A percentile compares a stretch with the other conserved stretches of the same genome.
Conservation (phyloP, 257 asterid genomes). For the Nicotiana sylvestris region DNA sequence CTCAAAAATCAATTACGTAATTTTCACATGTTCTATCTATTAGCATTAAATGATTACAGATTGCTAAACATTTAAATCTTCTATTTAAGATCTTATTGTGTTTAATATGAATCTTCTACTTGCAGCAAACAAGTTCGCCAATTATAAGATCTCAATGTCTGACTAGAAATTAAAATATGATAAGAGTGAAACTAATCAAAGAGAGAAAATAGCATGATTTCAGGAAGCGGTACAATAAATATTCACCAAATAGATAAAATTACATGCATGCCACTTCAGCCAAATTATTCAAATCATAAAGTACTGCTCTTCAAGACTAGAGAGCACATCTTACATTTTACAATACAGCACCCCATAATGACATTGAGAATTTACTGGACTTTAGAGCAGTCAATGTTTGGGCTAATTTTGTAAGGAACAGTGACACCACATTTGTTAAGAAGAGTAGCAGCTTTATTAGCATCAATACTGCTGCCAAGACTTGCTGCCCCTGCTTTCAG, state of each 20-base stretch:
- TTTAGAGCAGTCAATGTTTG: constrained; percentile 11
- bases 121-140: background rate
- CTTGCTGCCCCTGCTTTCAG: constrained; percentile 9
- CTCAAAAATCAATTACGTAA: too few species aligned
- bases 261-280: background rate
- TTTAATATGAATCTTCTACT: background rate
- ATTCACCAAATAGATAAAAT: background rate
- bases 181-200: background rate
- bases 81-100: too few species aligned
- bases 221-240: background rate
- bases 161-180: background rate
- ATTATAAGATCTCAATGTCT: background rate
- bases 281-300: background rate
- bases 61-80: too few species aligned
- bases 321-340: background rate
- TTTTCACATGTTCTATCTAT: too few species aligned
- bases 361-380: background rate
- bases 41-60: too few species aligned
- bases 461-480: background rate
- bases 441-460: background rate
- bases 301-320: background rate
- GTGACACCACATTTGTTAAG: constrained; percentile 8
- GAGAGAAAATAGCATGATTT: background rate
- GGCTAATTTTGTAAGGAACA: constrained; percentile 16
- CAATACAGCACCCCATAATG: background rate